These are phyloP conservation scores for Thymus quinquecostatus DNA, from an alignment of 257 asterid species.

Conservation along the genomic window DNA sequence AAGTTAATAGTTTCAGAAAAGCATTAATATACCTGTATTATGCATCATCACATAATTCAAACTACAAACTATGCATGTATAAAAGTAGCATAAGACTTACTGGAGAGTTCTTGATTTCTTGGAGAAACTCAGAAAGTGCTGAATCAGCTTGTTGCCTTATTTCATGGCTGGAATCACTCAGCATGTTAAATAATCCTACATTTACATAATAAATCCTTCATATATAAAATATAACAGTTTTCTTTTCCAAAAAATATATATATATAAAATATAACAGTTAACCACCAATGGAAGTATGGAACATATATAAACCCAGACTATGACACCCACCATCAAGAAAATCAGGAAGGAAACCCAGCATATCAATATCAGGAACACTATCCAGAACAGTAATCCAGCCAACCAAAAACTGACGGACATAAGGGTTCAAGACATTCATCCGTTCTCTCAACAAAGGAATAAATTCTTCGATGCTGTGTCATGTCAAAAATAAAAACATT, in stretches of 20 bases:
- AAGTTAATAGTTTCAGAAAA: slow-evolving; percentile 1
- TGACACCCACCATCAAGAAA: slow-evolving; percentile 91
- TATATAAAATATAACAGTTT: slow-evolving; percentile 21
- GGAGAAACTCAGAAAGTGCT: slow-evolving; percentile 98
- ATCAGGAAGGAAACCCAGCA: slow-evolving; percentile 99
- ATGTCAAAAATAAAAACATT: slow-evolving; percentile 28
- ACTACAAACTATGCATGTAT: slow-evolving; percentile 15
- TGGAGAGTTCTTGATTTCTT: slow-evolving; percentile 98
- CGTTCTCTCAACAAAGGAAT: slow-evolving; percentile 95
- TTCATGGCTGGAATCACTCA: slow-evolving; percentile 96
- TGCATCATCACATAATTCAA: slow-evolving; percentile 22
- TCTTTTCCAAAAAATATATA: neutral
- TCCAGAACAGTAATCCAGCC: slow-evolving; percentile 99
- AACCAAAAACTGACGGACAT: slow-evolving; percentile 97
- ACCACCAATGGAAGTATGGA: slow-evolving; percentile 22
- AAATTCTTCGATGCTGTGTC: slow-evolving; percentile 94
- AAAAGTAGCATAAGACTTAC: slow-evolving; percentile 55
- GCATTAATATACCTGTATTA: neutral
- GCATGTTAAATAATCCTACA: slow-evolving; percentile 96
- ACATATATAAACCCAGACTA: slow-evolving; percentile 24
- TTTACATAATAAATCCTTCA: slow-evolving; percentile 30
- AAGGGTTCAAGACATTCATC: slow-evolving; percentile 96
- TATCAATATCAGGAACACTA: slow-evolving; percentile 99
- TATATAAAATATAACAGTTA: slow-evolving; percentile 23
- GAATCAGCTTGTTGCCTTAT: slow-evolving; percentile 99